A percentile compares a stretch with the other conserved stretches of the same genome.
phyloP scores from a whole-genome alignment of 2,329 filamentous ascomycete genomes.

The Pezicula carpinea region DNA sequence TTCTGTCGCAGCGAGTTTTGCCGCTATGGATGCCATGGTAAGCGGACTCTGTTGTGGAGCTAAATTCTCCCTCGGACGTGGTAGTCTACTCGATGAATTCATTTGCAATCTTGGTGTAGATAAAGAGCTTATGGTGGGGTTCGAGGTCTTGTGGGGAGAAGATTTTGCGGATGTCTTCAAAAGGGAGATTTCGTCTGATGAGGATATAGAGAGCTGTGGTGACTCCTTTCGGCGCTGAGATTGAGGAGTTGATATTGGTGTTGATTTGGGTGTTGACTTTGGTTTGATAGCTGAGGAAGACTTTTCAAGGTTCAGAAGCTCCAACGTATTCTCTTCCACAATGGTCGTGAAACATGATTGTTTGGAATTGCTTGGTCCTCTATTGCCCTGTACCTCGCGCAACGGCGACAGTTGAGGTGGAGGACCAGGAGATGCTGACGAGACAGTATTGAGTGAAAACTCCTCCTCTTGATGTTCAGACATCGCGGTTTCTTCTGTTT shows the following conservation, averaged over 20 bases:
- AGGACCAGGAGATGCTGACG: conserved; percentile 20
- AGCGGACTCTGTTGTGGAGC: conserved; percentile 48
- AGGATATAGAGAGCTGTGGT: conserved; percentile 5
- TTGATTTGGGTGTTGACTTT: conserved; percentile 22
- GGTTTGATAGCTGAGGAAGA: conserved; percentile 28
- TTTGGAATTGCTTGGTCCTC: conserved; percentile 22
- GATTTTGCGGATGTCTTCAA: conserved; percentile 15
- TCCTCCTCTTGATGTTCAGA: conserved; percentile 9
- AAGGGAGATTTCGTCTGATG: conserved; percentile 18
- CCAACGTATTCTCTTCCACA: conserved; percentile 43
- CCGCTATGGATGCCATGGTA: conserved; percentile 57
- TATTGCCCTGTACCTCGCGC: conserved; percentile 26
- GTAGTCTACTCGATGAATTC: conserved; percentile 20
- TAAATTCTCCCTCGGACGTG: conserved; percentile 22
- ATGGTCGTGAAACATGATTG: conserved; percentile 41
- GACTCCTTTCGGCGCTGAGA: conserved; percentile 7
- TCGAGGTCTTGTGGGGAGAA: conserved; percentile 10
- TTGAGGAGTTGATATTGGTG: conserved; percentile 17
- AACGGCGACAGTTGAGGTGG: conserved; percentile 41
- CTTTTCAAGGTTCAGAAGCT: conserved; percentile 33
- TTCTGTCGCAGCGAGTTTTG: conserved; percentile 60
- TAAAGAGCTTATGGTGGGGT: conserved; percentile 1
- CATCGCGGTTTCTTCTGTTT: conserved; percentile 23
- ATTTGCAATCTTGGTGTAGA: conserved; percentile 19
- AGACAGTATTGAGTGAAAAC: conserved; percentile 17